Percentiles rank a stretch among this genome's conserved stretches.
Conservation (phyloP, 345 rosid genomes). For the Ricinus communis region DNA sequence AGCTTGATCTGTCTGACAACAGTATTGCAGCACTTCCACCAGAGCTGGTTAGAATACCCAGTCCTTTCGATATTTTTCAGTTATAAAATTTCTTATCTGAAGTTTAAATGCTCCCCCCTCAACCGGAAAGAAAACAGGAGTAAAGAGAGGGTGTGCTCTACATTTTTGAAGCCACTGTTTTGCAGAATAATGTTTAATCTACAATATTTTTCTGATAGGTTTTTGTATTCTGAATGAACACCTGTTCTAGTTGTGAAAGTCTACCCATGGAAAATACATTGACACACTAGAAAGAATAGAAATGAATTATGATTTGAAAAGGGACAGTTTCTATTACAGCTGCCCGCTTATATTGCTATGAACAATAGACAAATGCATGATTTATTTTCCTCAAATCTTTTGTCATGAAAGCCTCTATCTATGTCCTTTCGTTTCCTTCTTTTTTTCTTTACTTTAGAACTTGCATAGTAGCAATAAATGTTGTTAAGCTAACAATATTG, state of each 20-base stretch:
- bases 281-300: neutral
- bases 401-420: neutral
- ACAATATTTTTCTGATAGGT: neutral
- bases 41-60: constrained; percentile 52
- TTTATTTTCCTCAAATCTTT: neutral
- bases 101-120: too few relatives aligned
- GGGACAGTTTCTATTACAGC: neutral
- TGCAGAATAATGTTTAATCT: neutral
- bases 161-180: neutral
- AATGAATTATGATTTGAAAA: neutral
- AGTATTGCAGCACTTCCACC: constrained; percentile 73
- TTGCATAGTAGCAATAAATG: neutral
- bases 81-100: neutral
- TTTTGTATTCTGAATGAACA: neutral
- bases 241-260: neutral
- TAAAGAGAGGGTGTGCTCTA: neutral
- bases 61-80: neutral
- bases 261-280: neutral
- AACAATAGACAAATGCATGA: neutral
- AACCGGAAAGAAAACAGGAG: neutral
- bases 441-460: neutral
- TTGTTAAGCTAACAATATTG: neutral
- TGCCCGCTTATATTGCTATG: neutral
- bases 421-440: neutral
- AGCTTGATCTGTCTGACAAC: constrained; percentile 84